These are phyloP conservation scores for Barnettozyma vustinii DNA, from an alignment of 805 yeast genomes.

Conservation along the genomic window DNA sequence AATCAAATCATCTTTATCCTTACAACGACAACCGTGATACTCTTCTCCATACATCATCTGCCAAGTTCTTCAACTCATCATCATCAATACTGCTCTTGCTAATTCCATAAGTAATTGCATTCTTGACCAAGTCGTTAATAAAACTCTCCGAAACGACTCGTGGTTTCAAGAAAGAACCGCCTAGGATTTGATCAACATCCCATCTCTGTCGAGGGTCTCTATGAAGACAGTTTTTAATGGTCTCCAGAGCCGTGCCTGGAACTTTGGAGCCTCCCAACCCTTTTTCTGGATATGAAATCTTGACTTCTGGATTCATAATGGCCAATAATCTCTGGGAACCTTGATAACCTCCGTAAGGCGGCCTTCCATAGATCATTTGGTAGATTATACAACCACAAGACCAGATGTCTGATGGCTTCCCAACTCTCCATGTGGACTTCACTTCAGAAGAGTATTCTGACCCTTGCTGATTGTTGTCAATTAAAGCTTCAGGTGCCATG, in stretches of 20 bases:
- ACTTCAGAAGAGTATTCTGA: slow-evolving; percentile 14
- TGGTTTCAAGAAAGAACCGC: slow-evolving; percentile 68
- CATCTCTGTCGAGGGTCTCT: slow-evolving; percentile 67
- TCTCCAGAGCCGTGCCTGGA: slow-evolving; percentile 62
- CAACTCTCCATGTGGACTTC: slow-evolving; percentile 60
- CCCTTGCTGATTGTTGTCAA: slow-evolving; percentile 43
- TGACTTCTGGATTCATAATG: slow-evolving; percentile 78
- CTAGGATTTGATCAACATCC: slow-evolving; percentile 56
- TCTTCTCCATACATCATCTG: slow-evolving; percentile 56
- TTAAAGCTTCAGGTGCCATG: slow-evolving; percentile 95
- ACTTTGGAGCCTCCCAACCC: slow-evolving; percentile 61
- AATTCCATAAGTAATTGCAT: slow-evolving; percentile 72
- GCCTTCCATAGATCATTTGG: slow-evolving; percentile 90
- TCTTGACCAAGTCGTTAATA: slow-evolving; percentile 63
- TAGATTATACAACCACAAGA: slow-evolving; percentile 94
- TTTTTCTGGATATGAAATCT: slow-evolving; percentile 56
- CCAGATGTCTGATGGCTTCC: slow-evolving; percentile 96
- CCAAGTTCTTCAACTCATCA: slow-evolving; percentile 41
- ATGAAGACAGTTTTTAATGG: slow-evolving; percentile 65
- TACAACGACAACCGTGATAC: slow-evolving; percentile 22
- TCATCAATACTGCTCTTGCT: slow-evolving; percentile 37
- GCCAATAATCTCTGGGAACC: slow-evolving; percentile 78
- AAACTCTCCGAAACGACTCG: slow-evolving; percentile 63
- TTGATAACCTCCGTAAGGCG: slow-evolving; percentile 79
- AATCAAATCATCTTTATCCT: background rate